Percentiles rank a stretch among this genome's conserved stretches.
Evolutionary conservation across 345 rosid species (phyloP).

Genomic region (Eucalyptus globulus): DNA sequence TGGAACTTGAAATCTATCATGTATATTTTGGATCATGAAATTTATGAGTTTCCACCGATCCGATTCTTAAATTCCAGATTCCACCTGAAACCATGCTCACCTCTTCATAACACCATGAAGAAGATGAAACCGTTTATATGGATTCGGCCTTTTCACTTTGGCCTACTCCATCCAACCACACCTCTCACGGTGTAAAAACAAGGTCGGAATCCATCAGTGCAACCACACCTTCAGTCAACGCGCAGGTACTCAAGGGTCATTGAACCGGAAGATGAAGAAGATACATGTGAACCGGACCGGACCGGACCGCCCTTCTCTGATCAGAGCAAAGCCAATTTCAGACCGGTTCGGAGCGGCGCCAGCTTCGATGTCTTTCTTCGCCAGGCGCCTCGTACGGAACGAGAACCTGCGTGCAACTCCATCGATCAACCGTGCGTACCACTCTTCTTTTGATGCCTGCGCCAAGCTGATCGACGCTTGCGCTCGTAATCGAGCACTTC

Average conservation of each 20-base stretch:
- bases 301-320: background rate
- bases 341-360: background rate
- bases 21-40: rapidly evolving
- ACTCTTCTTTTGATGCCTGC: conserved; percentile 15
- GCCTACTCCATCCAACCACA: background rate
- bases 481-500: conserved; percentile 19
- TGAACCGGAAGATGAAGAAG: background rate
- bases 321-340: background rate
- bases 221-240: background rate
- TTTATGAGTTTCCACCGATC: rapidly evolving
- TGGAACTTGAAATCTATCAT: rapidly evolving
- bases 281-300: background rate
- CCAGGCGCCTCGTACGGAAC: background rate
- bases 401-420: background rate
- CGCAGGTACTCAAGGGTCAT: background rate
- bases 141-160: background rate
- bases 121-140: too few species aligned
- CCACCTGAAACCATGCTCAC: rapidly evolving
- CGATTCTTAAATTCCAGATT: rapidly evolving
- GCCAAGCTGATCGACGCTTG: conserved; percentile 15
- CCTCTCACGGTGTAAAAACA: background rate
- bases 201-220: background rate
- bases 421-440: conserved; percentile 12
- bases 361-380: background rate
- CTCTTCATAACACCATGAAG: rapidly evolving